phyloP scores from a whole-genome alignment of 1,284 basidiomycete species.

The Volvariella volvacea region DNA sequence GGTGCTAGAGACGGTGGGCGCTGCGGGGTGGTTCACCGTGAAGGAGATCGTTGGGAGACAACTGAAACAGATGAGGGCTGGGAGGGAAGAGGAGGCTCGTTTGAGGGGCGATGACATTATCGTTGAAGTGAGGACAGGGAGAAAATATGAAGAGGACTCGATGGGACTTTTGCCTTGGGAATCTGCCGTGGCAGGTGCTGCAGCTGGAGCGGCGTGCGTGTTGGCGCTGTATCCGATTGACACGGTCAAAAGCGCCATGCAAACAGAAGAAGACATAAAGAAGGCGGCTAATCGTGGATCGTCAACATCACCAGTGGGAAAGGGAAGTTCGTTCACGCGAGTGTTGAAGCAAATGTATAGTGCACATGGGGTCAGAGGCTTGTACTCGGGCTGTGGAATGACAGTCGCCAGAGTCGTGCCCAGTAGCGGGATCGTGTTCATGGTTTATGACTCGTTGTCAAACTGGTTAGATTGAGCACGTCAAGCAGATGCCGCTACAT shows the following conservation, averaged over 20 bases:
- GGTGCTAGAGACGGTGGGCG: conserved; percentile 90
- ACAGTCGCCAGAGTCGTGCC: conserved; percentile 79
- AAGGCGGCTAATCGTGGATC: background rate
- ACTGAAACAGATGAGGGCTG: conserved; percentile 37
- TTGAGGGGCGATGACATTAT: background rate
- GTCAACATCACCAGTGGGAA: background rate
- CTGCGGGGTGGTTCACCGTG: conserved; percentile 86
- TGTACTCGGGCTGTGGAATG: conserved; percentile 86
- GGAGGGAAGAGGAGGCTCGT: background rate
- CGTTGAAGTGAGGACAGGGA: conserved; percentile 6
- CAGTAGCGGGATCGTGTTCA: conserved; percentile 83
- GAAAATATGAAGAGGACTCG: conserved; percentile 32
- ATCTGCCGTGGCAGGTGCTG: conserved; percentile 80
- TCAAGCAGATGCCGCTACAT: too few species aligned
- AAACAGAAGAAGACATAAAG: conserved; percentile 78
- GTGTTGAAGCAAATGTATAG: conserved; percentile 74
- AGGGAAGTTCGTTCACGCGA: conserved; percentile 49
- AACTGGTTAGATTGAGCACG: background rate
- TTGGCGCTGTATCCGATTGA: conserved; percentile 89
- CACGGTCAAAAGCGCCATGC: conserved; percentile 91
- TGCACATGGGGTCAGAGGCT: conserved; percentile 69
- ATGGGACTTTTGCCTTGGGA: conserved; percentile 53
- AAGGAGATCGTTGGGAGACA: conserved; percentile 72
- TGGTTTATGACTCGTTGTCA: conserved; percentile 70
- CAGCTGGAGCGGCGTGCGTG: conserved; percentile 85